Conservation (phyloP, 2,329 filamentous ascomycete species). For the Pseudogymnoascus sp. region DNA sequence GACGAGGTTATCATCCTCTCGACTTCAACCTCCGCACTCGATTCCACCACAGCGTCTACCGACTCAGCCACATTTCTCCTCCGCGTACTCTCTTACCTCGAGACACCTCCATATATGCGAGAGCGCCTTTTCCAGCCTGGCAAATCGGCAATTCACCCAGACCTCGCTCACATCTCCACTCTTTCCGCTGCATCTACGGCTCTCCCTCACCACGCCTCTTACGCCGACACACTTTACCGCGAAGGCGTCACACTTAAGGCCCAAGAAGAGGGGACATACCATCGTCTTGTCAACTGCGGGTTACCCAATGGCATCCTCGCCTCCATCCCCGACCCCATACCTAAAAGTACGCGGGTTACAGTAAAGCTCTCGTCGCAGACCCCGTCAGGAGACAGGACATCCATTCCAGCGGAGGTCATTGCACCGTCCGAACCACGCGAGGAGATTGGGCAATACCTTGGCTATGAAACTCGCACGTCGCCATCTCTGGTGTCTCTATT, state of each 20-base stretch:
- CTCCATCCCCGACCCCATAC: slow-evolving; percentile 40
- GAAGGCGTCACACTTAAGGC: slow-evolving; percentile 60
- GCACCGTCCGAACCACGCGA: slow-evolving; percentile 62
- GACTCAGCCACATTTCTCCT: slow-evolving; percentile 74
- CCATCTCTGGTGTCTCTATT: slow-evolving; percentile 63
- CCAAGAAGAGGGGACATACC: not conserved
- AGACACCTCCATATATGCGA: slow-evolving; percentile 76
- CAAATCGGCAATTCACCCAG: not conserved
- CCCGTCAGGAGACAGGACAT: slow-evolving; percentile 20
- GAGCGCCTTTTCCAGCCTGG: slow-evolving; percentile 57
- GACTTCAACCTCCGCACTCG: slow-evolving; percentile 22
- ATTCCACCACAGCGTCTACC: slow-evolving; percentile 28
- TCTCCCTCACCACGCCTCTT: slow-evolving; percentile 64
- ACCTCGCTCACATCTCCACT: not conserved
- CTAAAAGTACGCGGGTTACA: slow-evolving; percentile 65
- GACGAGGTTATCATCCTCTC: slow-evolving; percentile 81
- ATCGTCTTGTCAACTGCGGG: slow-evolving; percentile 12
- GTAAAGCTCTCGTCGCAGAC: slow-evolving; percentile 45
- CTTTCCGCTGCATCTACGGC: not conserved
- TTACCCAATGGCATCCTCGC: not conserved
- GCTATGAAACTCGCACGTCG: slow-evolving; percentile 63
- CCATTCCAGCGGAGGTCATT: slow-evolving; percentile 48
- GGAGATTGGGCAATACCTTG: slow-evolving; percentile 80
- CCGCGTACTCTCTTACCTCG: slow-evolving; percentile 72
- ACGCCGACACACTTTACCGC: slow-evolving; percentile 67